phyloP scores from a whole-genome alignment of 352 stramenopile genomes.

The Blastocystis sp. region DNA sequence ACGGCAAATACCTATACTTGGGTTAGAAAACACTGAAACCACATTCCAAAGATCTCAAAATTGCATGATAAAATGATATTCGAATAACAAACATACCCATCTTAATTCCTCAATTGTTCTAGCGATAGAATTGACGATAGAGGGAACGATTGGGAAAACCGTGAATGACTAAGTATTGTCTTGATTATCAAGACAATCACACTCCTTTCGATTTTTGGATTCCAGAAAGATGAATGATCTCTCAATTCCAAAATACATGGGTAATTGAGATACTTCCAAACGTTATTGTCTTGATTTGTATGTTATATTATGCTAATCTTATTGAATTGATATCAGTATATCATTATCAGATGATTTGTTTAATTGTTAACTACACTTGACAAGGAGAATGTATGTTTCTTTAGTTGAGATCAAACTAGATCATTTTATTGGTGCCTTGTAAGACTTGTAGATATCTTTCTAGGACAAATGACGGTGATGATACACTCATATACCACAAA shows the following conservation, averaged over 20 bases:
- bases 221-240: background rate
- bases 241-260: background rate
- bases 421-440: no score
- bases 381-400: no score
- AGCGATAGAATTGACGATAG: background rate
- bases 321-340: no score
- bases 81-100: background rate
- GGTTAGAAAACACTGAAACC: background rate
- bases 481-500: background rate
- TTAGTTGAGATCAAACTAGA: no score
- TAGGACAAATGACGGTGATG: background rate
- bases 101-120: background rate
- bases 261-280: background rate
- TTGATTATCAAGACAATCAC: background rate
- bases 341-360: no score
- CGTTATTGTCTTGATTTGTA: background rate
- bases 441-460: no score
- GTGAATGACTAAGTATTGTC: background rate
- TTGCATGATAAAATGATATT: background rate
- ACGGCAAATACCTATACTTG: no score
- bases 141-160: slow-evolving; percentile 23
- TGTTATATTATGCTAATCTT: no score
- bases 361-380: no score
- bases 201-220: background rate
- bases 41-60: background rate